Evolutionary conservation across 73 alveolate species (phyloP).

Genomic region (Paramecium sonneborni): DNA sequence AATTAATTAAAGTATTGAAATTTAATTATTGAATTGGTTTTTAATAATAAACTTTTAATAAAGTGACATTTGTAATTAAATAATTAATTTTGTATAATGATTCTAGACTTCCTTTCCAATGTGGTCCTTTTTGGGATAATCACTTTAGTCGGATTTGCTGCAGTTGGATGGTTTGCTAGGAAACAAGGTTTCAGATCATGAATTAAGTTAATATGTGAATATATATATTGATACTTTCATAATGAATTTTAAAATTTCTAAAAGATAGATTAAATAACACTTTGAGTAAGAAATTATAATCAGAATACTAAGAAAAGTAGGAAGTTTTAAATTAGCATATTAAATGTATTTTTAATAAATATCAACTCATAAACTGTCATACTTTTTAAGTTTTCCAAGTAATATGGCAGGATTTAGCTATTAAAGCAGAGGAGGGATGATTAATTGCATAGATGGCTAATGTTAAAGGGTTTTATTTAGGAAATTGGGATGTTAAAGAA

Average conservation of each 20-base stretch:
- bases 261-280: too few species aligned
- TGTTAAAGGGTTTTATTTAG: constrained; percentile 7
- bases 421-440: background rate
- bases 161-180: background rate
- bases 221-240: too few species aligned
- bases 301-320: too few species aligned
- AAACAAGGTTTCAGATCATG: background rate
- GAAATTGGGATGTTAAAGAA: background rate
- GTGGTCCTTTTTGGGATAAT: background rate
- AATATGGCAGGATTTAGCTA: background rate
- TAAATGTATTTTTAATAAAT: background rate
- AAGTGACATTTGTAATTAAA: background rate
- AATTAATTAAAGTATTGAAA: too few species aligned
- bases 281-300: too few species aligned
- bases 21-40: background rate
- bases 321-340: background rate
- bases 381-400: background rate
- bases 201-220: background rate
- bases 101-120: background rate
- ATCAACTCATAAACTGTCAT: constrained; percentile 19
- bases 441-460: background rate
- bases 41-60: background rate
- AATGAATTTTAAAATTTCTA: too few species aligned
- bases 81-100: background rate
- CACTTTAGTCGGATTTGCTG: background rate